These are phyloP conservation scores for Spergularia bocconei DNA, from an alignment of 148 eudicot species.

Conservation along the genomic window DNA sequence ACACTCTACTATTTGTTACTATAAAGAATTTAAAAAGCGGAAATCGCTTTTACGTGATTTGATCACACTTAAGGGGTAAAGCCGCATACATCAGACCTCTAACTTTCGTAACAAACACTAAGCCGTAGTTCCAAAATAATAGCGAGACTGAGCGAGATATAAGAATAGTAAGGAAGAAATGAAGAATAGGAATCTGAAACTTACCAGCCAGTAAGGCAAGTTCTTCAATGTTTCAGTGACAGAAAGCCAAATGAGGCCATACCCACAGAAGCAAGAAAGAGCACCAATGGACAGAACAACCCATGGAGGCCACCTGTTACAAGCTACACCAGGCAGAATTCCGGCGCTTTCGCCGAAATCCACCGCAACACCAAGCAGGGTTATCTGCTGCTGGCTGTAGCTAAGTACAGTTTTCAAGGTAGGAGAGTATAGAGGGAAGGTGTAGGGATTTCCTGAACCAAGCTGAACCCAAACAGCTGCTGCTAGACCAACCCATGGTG, in stretches of 20 bases:
- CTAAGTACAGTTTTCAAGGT: conserved; percentile 53
- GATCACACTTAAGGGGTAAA: neutral
- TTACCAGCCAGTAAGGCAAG: conserved; percentile 82
- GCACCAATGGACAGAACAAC: conserved; percentile 46
- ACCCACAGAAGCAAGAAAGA: conserved; percentile 53
- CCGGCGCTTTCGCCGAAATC: conserved; percentile 68
- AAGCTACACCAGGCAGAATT: conserved; percentile 50
- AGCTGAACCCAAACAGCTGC: conserved; percentile 64
- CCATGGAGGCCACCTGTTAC: conserved; percentile 43
- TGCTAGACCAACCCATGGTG: conserved; percentile 60
- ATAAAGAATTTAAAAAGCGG: neutral
- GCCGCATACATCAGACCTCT: neutral
- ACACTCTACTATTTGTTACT: neutral
- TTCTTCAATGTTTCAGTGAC: conserved; percentile 62
- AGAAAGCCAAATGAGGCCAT: conserved; percentile 87
- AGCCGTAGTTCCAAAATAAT: conserved; percentile 28
- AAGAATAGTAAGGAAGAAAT: neutral
- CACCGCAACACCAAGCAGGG: conserved; percentile 56
- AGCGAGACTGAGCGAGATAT: conserved; percentile 24
- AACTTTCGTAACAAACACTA: neutral
- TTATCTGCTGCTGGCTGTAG: conserved; percentile 52
- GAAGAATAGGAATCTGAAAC: neutral
- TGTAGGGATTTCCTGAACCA: conserved; percentile 57
- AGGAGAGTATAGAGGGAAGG: conserved; percentile 56
- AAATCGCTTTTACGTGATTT: neutral